Evolutionary conservation across 371 early-diverging fungal genomes (phyloP).

Genomic region (Haplosporangium sp.): DNA sequence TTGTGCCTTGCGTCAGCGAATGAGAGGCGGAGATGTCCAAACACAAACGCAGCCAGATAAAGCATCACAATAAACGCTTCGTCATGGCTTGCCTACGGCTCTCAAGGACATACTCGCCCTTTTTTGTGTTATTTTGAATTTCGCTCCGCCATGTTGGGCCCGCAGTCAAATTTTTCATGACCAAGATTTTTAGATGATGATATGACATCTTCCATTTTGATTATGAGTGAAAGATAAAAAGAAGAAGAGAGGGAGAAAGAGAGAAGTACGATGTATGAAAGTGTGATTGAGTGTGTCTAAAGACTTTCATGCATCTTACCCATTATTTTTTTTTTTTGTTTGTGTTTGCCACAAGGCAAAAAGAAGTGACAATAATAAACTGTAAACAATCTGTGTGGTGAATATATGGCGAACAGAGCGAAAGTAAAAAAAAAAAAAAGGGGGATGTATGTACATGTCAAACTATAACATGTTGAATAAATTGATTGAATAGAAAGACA

Average conservation of each 20-base stretch:
- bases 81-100: too few relatives aligned
- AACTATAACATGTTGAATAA: neutral
- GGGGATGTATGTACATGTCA: conserved; percentile 9
- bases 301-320: conserved; percentile 4
- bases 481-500: too few relatives aligned
- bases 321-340: neutral
- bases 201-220: neutral
- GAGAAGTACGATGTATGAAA: neutral
- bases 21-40: conserved; percentile 9
- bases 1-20: conserved; percentile 11
- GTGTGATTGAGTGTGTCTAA: too few relatives aligned
- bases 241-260: neutral
- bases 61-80: neutral
- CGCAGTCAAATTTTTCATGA: conserved; percentile 1
- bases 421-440: conserved; percentile 14
- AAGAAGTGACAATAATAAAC: neutral
- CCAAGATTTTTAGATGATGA: neutral
- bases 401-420: neutral
- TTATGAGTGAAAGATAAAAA: neutral
- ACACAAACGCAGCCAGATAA: conserved; percentile 11
- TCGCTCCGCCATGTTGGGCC: neutral
- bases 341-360: neutral
- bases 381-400: conserved; percentile 2
- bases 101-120: too few relatives aligned
- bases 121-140: neutral